Evolutionary conservation across 2,329 filamentous ascomycete species (phyloP).

Genomic region (Pestalotiopsis sp.): DNA sequence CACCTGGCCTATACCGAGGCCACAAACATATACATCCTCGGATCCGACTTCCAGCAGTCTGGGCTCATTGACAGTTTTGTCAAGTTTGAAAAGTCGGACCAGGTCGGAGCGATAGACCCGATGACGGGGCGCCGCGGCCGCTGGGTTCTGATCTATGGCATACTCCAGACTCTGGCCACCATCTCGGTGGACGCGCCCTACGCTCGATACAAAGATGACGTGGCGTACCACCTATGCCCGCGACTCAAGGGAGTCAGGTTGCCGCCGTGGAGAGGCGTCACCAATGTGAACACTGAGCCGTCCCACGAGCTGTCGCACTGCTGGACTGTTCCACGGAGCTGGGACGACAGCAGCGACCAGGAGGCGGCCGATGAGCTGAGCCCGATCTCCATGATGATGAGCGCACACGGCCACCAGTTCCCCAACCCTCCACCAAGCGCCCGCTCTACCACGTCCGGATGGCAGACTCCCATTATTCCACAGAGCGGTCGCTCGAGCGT

Average conservation of each 20-base stretch:
- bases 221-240: constrained; percentile 60
- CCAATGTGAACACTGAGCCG: constrained; percentile 34
- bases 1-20: constrained; percentile 63
- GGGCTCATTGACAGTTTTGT: constrained; percentile 58
- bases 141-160: constrained; percentile 64
- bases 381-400: constrained; percentile 29
- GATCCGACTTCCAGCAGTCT: constrained; percentile 55
- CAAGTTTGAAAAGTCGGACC: constrained; percentile 59
- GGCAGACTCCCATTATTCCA: constrained; percentile 20
- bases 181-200: constrained; percentile 60
- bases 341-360: constrained; percentile 29
- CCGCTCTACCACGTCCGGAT: constrained; percentile 19
- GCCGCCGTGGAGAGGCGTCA: constrained; percentile 56
- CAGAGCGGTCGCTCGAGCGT: constrained; percentile 28
- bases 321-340: constrained; percentile 48
- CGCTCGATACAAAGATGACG: constrained; percentile 53
- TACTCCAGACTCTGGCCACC: constrained; percentile 62
- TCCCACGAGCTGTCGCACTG: constrained; percentile 56
- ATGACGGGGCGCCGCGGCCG: constrained; percentile 59
- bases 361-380: constrained; percentile 19
- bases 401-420: constrained; percentile 25
- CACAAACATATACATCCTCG: constrained; percentile 61
- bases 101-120: constrained; percentile 53
- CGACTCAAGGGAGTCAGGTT: constrained; percentile 52
- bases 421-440: constrained; percentile 24